phyloP scores from a whole-genome alignment of 176 grass and related monocot genomes.

The Poa pratensis region DNA sequence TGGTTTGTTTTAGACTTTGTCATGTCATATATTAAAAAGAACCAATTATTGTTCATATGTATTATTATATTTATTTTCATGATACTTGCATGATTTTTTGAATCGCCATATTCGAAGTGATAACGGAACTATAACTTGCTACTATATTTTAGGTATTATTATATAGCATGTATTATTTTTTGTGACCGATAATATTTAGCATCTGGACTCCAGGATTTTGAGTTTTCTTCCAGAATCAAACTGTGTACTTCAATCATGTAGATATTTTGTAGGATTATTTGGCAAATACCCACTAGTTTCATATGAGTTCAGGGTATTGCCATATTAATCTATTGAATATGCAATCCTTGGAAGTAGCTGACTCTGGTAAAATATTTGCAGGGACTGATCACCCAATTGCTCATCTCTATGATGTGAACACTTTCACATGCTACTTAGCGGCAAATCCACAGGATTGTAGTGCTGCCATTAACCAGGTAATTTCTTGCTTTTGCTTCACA shows the following conservation, averaged over 20 bases:
- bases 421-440: constrained; percentile 92
- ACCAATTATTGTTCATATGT: background rate
- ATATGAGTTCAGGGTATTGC: background rate
- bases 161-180: background rate
- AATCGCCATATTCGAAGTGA: constrained; percentile 1
- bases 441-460: constrained; percentile 66
- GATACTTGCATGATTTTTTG: background rate
- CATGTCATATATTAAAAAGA: background rate
- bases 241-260: constrained; percentile 3
- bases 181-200: background rate
- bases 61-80: constrained; percentile 9
- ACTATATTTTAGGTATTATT: background rate
- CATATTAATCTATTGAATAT: constrained; percentile 17
- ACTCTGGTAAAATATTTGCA: constrained; percentile 48
- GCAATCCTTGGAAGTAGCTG: constrained; percentile 22
- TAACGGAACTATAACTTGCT: background rate
- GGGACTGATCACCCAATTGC: constrained; percentile 93
- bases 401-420: constrained; percentile 97
- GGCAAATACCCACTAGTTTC: constrained; percentile 18
- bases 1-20: background rate
- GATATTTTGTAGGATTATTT: background rate
- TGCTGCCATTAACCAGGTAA: constrained; percentile 93
- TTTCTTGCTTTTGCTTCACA: constrained; percentile 22
- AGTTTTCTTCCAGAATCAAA: constrained; percentile 17
- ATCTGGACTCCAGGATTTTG: constrained; percentile 7